Evolutionary conservation across 2,329 filamentous ascomycete genomes (phyloP), one percentile per base, ranked within the genome.

Genomic region (Epicoccum sorghinum): DNA sequence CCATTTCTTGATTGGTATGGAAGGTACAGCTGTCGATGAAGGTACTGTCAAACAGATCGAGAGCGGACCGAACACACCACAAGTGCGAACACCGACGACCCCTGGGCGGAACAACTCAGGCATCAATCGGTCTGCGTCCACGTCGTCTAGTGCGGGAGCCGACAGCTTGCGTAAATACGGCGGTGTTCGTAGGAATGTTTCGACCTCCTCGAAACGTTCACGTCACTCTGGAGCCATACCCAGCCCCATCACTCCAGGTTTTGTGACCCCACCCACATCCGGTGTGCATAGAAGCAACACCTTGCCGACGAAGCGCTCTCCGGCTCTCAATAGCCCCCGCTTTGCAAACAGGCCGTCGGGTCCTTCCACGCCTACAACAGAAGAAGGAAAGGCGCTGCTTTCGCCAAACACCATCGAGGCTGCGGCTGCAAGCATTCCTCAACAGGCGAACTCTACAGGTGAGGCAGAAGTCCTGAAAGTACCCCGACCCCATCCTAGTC

Each of bases 1-100:
- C 69, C 91, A 96, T 75, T 99, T 99, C 80, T 80, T 99, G 61
- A 96, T 99, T 61, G 95, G 95, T 50, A 99, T 99, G 95, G 91
- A 92, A 71, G 95, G 95, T 39, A 97, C 93, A n/a, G 93, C 87
- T n/a, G 90, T 93, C n/a, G 93, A 97, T 70, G 91, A 96, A 70
- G 87, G 86, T 57, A 87, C 85, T 7, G 81, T 86, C 44, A 83
- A 85, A 66, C 85, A 87, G 57, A 80, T 87, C 33, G 87, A 93
- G 68, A 90, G 89, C 52, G 89, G 89, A 3, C 83, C 85, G 4
- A 79, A 80, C 27, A 62, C 79, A 73, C 84, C 60, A 77, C 83
- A 53, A 78, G 77, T 72, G 64, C 82, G 73, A 55, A 78, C 75
- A 51, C 78, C 77, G 70, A 79, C 73, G 67, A 78, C 79, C 6